Evolutionary conservation across 2,329 filamentous ascomycete genomes (phyloP).

Genomic region (Trichoderma oligosporum): DNA sequence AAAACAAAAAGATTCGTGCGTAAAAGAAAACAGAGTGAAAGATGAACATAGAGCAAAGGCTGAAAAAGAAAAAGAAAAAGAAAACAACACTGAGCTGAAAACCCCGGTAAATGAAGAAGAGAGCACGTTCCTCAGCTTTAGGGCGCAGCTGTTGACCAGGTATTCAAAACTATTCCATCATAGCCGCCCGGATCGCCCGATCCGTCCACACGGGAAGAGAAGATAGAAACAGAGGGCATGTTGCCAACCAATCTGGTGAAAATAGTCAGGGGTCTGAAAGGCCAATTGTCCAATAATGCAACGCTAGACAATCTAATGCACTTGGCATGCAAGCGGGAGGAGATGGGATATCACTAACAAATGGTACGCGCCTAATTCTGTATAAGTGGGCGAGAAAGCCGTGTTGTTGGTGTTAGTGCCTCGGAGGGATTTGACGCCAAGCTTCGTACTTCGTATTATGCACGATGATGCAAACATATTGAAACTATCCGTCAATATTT

Average conservation of each 20-base stretch:
- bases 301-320: constrained; percentile 9
- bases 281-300: constrained; percentile 8
- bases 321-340: constrained; percentile 2
- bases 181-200: constrained; percentile 17
- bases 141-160: constrained; percentile 16
- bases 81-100: neutral
- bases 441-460: constrained; percentile 13
- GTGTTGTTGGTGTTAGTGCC: constrained; percentile 10
- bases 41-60: neutral
- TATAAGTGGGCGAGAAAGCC: no score
- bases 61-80: neutral
- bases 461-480: neutral
- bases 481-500: neutral
- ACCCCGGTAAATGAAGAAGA: no score
- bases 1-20: neutral
- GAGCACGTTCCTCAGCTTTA: constrained; percentile 12
- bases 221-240: constrained; percentile 2
- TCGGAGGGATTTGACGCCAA: neutral
- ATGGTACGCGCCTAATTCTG: no score
- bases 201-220: constrained; percentile 8
- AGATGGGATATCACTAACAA: constrained; percentile 2
- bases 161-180: constrained; percentile 2
- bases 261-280: constrained; percentile 2
- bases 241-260: constrained; percentile 4
- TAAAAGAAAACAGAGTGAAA: neutral